Evolutionary conservation across 441 rosid species (phyloP).

Genomic region (Rhodomyrtus psidioides): DNA sequence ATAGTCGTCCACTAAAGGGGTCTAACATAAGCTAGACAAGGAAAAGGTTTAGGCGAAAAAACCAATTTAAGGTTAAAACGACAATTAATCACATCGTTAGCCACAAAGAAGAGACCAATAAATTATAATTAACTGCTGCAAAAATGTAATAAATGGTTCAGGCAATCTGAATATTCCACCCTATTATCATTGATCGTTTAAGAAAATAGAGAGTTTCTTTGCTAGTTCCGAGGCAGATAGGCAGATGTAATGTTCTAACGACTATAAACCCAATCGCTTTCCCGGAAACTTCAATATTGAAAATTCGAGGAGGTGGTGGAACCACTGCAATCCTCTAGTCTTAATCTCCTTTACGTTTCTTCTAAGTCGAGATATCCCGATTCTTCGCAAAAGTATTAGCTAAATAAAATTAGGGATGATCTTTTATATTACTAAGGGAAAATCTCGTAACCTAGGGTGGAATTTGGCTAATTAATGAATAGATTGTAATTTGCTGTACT

Average conservation of each 20-base stretch:
- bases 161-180: background rate
- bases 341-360: background rate
- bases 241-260: background rate
- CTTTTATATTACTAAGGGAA: background rate
- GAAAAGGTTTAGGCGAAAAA: background rate
- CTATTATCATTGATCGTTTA: background rate
- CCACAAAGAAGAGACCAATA: background rate
- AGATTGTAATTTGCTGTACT: background rate
- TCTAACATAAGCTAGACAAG: background rate
- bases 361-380: background rate
- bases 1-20: background rate
- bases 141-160: background rate
- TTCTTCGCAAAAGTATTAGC: background rate
- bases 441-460: background rate
- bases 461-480: background rate
- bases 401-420: background rate
- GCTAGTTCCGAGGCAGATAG: background rate
- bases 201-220: background rate
- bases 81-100: background rate
- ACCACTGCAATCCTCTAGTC: background rate
- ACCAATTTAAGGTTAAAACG: background rate
- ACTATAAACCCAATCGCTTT: background rate
- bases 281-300: background rate
- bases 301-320: background rate
- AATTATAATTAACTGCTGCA: background rate